These are phyloP conservation scores for Podospora conica DNA, from an alignment of 495 filamentous ascomycete genomes.

Conservation along the genomic window DNA sequence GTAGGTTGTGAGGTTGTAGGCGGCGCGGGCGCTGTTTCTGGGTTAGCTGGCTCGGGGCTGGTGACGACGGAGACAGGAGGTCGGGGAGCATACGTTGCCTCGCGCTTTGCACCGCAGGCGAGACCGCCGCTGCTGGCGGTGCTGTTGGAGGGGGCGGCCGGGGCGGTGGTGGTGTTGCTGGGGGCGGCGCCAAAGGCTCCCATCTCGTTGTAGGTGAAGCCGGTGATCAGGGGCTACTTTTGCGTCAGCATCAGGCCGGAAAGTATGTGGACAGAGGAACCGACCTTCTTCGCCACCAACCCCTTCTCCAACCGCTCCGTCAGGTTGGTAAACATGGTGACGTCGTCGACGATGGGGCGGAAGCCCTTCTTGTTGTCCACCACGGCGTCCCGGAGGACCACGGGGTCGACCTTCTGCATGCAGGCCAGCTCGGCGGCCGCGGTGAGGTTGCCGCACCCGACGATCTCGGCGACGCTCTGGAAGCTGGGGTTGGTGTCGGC, in stretches of 20 bases:
- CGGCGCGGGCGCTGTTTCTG: constrained; percentile 1
- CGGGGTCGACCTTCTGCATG: constrained; percentile 32
- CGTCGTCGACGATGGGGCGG: constrained; percentile 22
- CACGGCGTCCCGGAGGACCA: background rate
- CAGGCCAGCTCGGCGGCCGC: constrained; percentile 39
- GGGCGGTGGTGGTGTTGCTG: background rate
- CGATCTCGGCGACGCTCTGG: constrained; percentile 28
- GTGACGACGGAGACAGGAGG: no score
- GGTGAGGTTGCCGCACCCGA: constrained; percentile 40
- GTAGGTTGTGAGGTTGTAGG: constrained; percentile 20
- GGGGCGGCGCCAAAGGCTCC: constrained; percentile 5
- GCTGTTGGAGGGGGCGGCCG: background rate
- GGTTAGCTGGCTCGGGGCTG: no score
- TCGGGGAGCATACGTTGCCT: background rate
- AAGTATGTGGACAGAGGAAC: background rate
- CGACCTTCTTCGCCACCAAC: constrained; percentile 9
- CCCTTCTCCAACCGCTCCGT: constrained; percentile 22
- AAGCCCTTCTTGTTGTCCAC: background rate
- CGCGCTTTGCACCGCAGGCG: background rate
- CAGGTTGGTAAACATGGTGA: constrained; percentile 25
- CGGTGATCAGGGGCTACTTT: constrained; percentile 8
- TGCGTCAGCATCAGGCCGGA: background rate
- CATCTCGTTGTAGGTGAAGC: constrained; percentile 17
- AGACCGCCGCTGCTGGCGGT: background rate
- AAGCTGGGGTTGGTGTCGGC: constrained; percentile 15